These are phyloP conservation scores for Davidsoniella virescens DNA, from an alignment of 2,329 filamentous ascomycete species.

Conservation along the genomic window DNA sequence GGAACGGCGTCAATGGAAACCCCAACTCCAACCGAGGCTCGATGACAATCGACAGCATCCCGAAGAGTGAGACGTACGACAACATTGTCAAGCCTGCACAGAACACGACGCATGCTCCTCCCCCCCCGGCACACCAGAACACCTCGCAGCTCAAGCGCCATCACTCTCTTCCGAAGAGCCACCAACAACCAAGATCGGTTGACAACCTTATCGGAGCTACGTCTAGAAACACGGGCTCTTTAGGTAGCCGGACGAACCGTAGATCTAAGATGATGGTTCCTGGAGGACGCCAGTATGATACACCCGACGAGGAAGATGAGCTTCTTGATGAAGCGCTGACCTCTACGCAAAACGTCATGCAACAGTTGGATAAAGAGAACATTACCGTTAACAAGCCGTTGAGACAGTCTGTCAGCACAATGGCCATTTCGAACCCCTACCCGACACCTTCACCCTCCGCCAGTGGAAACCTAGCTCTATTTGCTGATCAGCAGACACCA, in stretches of 20 bases:
- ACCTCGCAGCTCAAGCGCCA: slow-evolving; percentile 44
- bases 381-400: slow-evolving; percentile 22
- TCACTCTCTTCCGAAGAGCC: slow-evolving; percentile 41
- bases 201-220: slow-evolving; percentile 42
- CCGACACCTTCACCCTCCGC: slow-evolving; percentile 62
- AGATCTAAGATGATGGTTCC: slow-evolving; percentile 55
- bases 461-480: slow-evolving; percentile 61
- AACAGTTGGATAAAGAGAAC: slow-evolving; percentile 45
- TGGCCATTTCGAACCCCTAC: slow-evolving; percentile 44
- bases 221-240: slow-evolving; percentile 24
- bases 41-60: slow-evolving; percentile 51
- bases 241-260: slow-evolving; percentile 33
- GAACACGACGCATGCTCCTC: slow-evolving; percentile 32
- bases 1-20: slow-evolving; percentile 31
- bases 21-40: slow-evolving; percentile 57
- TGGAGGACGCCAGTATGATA: slow-evolving; percentile 74
- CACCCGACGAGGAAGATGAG: slow-evolving; percentile 92
- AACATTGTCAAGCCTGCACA: slow-evolving; percentile 42
- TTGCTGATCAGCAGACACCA: slow-evolving; percentile 46
- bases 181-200: slow-evolving; percentile 42
- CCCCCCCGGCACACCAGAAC: slow-evolving; percentile 38
- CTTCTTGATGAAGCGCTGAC: slow-evolving; percentile 76
- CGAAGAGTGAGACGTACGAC: slow-evolving; percentile 42
- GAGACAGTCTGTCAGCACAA: slow-evolving; percentile 48
- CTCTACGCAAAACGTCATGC: slow-evolving; percentile 60